A percentile compares a stretch with the other conserved stretches of the same genome.
Evolutionary conservation across 1,139 yeast genomes (phyloP).

Genomic region (Yamadazyma sp.): DNA sequence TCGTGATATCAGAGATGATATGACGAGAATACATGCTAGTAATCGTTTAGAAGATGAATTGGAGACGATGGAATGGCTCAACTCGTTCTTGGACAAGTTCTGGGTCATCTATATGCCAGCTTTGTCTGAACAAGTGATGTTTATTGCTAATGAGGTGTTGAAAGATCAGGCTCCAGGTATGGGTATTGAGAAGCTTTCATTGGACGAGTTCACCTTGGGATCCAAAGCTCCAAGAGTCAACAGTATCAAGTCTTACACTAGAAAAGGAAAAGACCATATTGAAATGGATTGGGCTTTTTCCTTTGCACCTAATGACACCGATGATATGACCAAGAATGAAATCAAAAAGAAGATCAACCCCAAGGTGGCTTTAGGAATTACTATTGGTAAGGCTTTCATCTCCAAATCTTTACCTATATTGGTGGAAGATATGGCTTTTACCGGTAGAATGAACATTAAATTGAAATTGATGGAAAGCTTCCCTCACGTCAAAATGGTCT

Average conservation of each 20-base stretch:
- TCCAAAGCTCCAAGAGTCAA: conserved; percentile 75
- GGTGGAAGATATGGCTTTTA: conserved; percentile 75
- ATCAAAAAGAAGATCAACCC: conserved; percentile 71
- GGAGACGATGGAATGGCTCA: conserved; percentile 81
- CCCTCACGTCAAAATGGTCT: conserved; percentile 73
- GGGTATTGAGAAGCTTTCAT: conserved; percentile 69
- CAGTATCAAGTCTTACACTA: conserved; percentile 69
- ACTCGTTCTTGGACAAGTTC: conserved; percentile 70
- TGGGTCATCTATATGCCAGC: conserved; percentile 91
- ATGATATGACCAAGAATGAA: conserved; percentile 77
- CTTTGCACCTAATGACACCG: conserved; percentile 77
- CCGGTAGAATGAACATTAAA: conserved; percentile 69
- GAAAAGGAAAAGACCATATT: conserved; percentile 60
- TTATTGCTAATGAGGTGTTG: conserved; percentile 62
- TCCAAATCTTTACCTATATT: conserved; percentile 72
- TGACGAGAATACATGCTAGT: conserved; percentile 58
- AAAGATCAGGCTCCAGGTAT: conserved; percentile 77
- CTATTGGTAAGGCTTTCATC: conserved; percentile 75
- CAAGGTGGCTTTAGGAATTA: conserved; percentile 75
- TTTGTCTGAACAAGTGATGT: conserved; percentile 70
- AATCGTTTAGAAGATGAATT: conserved; percentile 60
- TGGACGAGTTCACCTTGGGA: conserved; percentile 78
- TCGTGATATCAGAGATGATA: conserved; percentile 70
- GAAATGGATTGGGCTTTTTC: conserved; percentile 86
- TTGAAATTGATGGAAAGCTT: conserved; percentile 60